Percentiles rank a stretch among this genome's conserved stretches.
These are phyloP conservation scores for Vachellia collinsii DNA, from an alignment of 306 rosid genomes.

Conservation along the genomic window DNA sequence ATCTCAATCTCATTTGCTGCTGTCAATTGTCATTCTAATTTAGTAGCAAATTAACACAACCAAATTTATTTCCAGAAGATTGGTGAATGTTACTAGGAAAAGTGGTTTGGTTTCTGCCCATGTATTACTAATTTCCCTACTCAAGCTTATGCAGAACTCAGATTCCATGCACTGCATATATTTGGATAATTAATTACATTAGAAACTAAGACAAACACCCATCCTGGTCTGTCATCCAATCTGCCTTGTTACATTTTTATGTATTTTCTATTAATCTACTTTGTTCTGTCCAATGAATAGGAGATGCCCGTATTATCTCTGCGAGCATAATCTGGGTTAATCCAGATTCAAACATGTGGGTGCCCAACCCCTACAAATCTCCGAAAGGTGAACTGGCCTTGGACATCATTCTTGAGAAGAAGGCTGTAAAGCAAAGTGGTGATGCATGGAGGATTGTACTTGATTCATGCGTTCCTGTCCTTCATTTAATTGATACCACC, in stretches of 20 bases:
- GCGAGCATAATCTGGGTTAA: conserved; percentile 82
- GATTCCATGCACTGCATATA: background rate
- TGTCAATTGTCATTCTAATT: background rate
- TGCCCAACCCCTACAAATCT: conserved; percentile 59
- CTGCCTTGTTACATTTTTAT: background rate
- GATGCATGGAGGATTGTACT: conserved; percentile 96
- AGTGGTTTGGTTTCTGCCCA: background rate
- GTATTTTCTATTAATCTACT: background rate
- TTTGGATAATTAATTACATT: background rate
- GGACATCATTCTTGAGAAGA: conserved; percentile 74
- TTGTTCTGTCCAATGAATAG: conserved; percentile 43
- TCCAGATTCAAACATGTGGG: conserved; percentile 83
- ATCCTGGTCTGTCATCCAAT: background rate
- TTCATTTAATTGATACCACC: conserved; percentile 85
- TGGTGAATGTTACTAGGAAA: background rate
- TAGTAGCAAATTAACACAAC: background rate
- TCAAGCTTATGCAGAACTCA: background rate
- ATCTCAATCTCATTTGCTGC: background rate
- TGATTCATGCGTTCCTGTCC: conserved; percentile 88
- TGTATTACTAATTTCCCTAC: background rate
- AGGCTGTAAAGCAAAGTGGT: conserved; percentile 74
- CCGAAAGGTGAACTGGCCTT: conserved; percentile 83
- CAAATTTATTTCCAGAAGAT: background rate
- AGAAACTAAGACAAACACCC: background rate
- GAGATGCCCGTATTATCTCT: conserved; percentile 78